Evolutionary conservation across 768 basidiomycete species (phyloP), one percentile per base, ranked within the genome.

Genomic region (button mushroom (Agaricus bisporus)): DNA sequence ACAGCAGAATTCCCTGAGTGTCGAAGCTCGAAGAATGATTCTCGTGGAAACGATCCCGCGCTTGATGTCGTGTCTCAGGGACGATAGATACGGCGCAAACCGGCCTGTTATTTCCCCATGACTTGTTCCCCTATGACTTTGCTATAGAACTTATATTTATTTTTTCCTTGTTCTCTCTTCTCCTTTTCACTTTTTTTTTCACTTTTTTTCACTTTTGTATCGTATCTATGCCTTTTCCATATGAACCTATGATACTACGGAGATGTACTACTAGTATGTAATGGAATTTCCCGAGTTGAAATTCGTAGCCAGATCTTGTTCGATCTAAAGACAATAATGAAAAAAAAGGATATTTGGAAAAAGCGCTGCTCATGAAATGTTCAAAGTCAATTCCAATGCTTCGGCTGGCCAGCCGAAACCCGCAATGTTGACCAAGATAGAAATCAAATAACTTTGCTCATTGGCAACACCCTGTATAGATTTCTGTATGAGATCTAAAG

Each of bases 1-100:
- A 42, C 53, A 48, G 18, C 39, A 39, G 11, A 17, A 18, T 25
- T 39, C 53, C 25, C 22, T 54, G 41, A 45, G 46, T 38, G 41
- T 41, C 14, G 53, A 54, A 39, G 46, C 47, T 20, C 39, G 53
- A 25, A 54, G 47, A 39, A 54, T 54, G 53, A 54, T 54, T 41
- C 41, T 54, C 29, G 46, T 48, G 11, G 53, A 54, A 25, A 54
- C 53, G n/a, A 42, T 54, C 14, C 53, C 53, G 12, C 26, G 53
- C 10, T 43, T 54, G 39, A 54, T 54, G 53, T 46, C 46, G 8
- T 48, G 53, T 42, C 46, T 54, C 39, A 46, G 47, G 52, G 39
- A 44, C 52, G 36, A 32, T 26, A 47, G 53, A 35, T 46, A 48
- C 8, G 47, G 48, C 18, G n/a, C 39, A 14, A 48, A 32, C 29